A percentile compares a stretch with the other conserved stretches of the same genome.
phyloP scores from a whole-genome alignment of 192 early-diverging fungal genomes.

The Entophlyctis luteolus region DNA sequence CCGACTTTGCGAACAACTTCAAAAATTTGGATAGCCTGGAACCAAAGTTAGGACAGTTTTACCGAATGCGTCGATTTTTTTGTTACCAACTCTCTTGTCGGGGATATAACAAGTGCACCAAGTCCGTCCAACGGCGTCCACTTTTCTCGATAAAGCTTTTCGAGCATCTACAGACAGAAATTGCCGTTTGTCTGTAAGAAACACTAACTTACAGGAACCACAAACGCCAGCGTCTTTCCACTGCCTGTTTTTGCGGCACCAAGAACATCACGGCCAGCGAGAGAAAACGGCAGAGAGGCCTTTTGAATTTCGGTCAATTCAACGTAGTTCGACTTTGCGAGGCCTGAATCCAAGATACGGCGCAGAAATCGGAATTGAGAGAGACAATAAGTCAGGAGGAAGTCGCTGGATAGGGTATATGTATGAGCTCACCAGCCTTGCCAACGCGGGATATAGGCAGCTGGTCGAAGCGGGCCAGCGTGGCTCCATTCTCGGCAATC shows the following conservation, averaged over 20 bases:
- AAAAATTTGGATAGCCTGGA: slow-evolving; percentile 87
- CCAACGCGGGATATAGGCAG: too few relatives aligned
- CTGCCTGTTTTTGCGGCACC: slow-evolving; percentile 97
- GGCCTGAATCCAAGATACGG: slow-evolving; percentile 46
- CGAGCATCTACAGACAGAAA: slow-evolving; percentile 42
- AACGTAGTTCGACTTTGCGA: slow-evolving; percentile 76
- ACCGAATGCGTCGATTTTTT: slow-evolving; percentile 14
- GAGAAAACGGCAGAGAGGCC: slow-evolving; percentile 65
- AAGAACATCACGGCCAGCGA: slow-evolving; percentile 79
- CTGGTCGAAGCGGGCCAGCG: too few relatives aligned
- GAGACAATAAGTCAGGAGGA: too few relatives aligned
- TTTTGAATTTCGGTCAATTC: slow-evolving; percentile 93
- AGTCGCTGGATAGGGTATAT: too few relatives aligned
- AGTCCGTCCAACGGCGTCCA: slow-evolving; percentile 69
- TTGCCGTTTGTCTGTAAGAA: background rate
- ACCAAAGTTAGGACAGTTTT: slow-evolving; percentile 36
- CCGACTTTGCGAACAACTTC: slow-evolving; percentile 60
- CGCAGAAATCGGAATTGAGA: background rate
- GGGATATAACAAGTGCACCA: slow-evolving; percentile 70
- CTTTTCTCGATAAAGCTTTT: slow-evolving; percentile 72
- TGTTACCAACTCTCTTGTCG: slow-evolving; percentile 75
- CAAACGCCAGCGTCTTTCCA: slow-evolving; percentile 87
- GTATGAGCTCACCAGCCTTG: too few relatives aligned
- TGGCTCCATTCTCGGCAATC: too few relatives aligned
- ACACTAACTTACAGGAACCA: slow-evolving; percentile 65